Evolutionary conservation across 768 basidiomycete species (phyloP).

Genomic region (Sarcomyxa edulis): DNA sequence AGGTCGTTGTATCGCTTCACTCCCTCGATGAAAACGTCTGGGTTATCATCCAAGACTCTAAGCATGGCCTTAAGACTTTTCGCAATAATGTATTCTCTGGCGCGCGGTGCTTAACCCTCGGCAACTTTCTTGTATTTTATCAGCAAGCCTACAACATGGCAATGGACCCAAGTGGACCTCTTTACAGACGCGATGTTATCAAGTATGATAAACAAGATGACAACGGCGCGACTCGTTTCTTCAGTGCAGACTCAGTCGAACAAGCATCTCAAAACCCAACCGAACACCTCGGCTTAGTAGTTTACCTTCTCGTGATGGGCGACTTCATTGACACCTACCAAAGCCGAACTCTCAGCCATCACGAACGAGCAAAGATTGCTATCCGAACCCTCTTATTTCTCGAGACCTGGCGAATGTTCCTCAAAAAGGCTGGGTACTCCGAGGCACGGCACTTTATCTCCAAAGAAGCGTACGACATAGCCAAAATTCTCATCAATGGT

Average conservation of each 20-base stretch:
- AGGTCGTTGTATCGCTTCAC: slow-evolving; percentile 7
- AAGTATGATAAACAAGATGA: slow-evolving; percentile 41
- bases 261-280: slow-evolving; percentile 18
- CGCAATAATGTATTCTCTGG: slow-evolving; percentile 26
- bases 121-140: slow-evolving; percentile 16
- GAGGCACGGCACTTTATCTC: slow-evolving; percentile 23
- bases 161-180: slow-evolving; percentile 8
- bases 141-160: slow-evolving; percentile 15
- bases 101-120: slow-evolving; percentile 19
- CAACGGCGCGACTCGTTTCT: slow-evolving; percentile 31
- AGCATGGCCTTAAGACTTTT: slow-evolving; percentile 24
- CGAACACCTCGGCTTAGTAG: slow-evolving; percentile 16
- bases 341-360: slow-evolving; percentile 20
- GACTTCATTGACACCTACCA: slow-evolving; percentile 34
- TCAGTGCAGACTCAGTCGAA: slow-evolving; percentile 26
- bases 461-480: slow-evolving; percentile 26
- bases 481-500: slow-evolving; percentile 21
- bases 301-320: slow-evolving; percentile 36
- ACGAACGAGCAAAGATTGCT: slow-evolving; percentile 21
- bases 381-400: slow-evolving; percentile 26
- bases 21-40: slow-evolving; percentile 10
- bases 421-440: slow-evolving; percentile 14
- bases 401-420: slow-evolving; percentile 20
- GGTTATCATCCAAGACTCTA: slow-evolving; percentile 22
- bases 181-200: slow-evolving; percentile 26